Base-by-base conservation (phyloP, 2,329 filamentous ascomycete species). In the Aureobasidium namibiae region DNA sequence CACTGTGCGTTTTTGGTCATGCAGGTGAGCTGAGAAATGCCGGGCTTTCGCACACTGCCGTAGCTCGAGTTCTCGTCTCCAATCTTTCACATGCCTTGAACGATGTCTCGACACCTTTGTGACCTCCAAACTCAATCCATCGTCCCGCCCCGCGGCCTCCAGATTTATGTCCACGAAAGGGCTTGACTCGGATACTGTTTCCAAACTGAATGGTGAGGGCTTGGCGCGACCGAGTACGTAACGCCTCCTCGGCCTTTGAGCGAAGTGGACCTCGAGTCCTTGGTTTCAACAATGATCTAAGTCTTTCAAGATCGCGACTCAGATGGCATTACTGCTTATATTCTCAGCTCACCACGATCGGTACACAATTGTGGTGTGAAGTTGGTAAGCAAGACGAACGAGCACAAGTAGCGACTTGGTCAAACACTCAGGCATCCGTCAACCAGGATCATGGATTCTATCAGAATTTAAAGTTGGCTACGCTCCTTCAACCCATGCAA, bases 191-290 rank as follows among this genome's bases (percentile, higher is more conserved):
- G 33, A 54, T 14, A n/a, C 24, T 42, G 50, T 54, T 41, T 54
- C 26, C 38, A 33, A 33, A 36, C 10, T 24, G 26, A n/a, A 31
- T 54, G 50, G 50, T 54, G 50, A 54, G 50, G 38, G 5, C 38
- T 54, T 54, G 50, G 50, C 50, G 48, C 48, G 34, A 52, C 34
- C 23, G 34, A 29, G n/a, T 54, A 54, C 50, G 50, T 54, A 54
- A 54, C 50, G 26, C 9, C 10, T 45, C 38, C 24, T 54, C 24
- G 36, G 50, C 38, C 38, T 33, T 31, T n/a, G 11, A 33, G 33
- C 50, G 13, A 42, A 31, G 34, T 42, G 50, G 38, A 33, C 38
- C 36, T 41, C 24, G 13, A 33, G 50, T 42, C 50, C n/a, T 54
- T 42, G 36, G 26, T 31, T 8, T 16, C 49, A 23, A 23, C 21